Base-by-base conservation (phyloP, 345 rosid genomes). In the Populus euphratica region DNA sequence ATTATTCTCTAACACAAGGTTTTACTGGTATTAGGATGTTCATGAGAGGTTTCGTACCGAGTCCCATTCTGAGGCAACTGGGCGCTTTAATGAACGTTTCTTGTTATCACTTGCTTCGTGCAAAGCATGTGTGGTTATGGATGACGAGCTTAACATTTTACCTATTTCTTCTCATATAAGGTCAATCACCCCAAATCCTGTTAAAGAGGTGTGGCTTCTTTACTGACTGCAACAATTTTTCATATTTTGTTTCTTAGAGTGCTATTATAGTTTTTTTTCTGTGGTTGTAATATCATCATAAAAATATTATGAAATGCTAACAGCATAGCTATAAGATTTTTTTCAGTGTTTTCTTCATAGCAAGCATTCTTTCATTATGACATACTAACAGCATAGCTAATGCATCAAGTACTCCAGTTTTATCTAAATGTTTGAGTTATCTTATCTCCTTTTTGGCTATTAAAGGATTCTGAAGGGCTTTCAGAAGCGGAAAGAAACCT, bases 21-120 rank as follows among this genome's bases (percentile, higher is more conserved):
- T 68, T 69, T 67, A 18, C 67, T 76, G 73, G 68, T 89, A 54
- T 79, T 89, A 96, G 98, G 99, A 96, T 89, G 99, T 96, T 74
- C 99, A 96, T 56, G 98, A 92, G 72, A 92, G 99, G 76, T 92
- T 90, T 78, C 91, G 99, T 62, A 96, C 98, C 4, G 99, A 96
- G 81, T 92, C 99, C 18, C 99, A 96, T 83, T 88, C 93, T 73
- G 87, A 90, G 81, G 93, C 98, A 77, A 78, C 94, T 17, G 96
- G 96, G 7, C 90, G 97, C 62, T 96, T 96, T 79, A 96, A 96
- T 79, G 98, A 93, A 69, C 94, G 98, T 23, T 96, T 96, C 84
- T 81, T 96, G 69, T 82, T 96, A 59, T 96, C 99, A 65, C 76
- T 96, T 62, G 95, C 99, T 61, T 90, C 95, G 1, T 93, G 98